A percentile compares a stretch with the other conserved stretches of the same genome.
These are phyloP conservation scores for Termitomyces sp. DNA, from an alignment of 768 basidiomycete genomes.

Conservation along the genomic window DNA sequence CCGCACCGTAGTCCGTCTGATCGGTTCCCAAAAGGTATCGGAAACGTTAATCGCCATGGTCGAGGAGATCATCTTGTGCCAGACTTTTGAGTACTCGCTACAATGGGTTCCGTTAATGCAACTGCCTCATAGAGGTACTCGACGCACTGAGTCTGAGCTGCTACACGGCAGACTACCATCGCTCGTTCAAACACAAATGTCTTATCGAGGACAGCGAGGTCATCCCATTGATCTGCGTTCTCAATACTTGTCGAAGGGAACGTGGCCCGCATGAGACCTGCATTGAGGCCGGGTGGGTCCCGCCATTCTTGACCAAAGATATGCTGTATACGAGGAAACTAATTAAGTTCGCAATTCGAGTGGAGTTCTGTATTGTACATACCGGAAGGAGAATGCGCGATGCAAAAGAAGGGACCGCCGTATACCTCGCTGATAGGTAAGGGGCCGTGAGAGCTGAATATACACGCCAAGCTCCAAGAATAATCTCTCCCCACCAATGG, in stretches of 20 bases:
- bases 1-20: constrained; percentile 22
- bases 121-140: background rate
- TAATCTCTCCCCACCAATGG: constrained; percentile 24
- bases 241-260: constrained; percentile 62
- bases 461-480: constrained; percentile 20
- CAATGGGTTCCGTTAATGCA: constrained; percentile 13
- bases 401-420: constrained; percentile 1
- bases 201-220: constrained; percentile 39
- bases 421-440: background rate
- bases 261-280: constrained; percentile 57
- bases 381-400: constrained; percentile 21
- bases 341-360: background rate
- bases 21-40: constrained; percentile 29
- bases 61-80: constrained; percentile 33
- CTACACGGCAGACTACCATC: constrained; percentile 59
- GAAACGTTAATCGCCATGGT: constrained; percentile 24
- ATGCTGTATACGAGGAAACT: constrained; percentile 6
- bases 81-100: constrained; percentile 23
- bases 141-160: constrained; percentile 46
- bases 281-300: constrained; percentile 20
- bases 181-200: constrained; percentile 62
- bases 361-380: background rate
- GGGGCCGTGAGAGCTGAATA: constrained; percentile 11
- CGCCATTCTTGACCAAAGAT: constrained; percentile 18
- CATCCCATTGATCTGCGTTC: constrained; percentile 55